Conservation (phyloP, 345 rosid genomes). For the Excoecaria agallocha region DNA sequence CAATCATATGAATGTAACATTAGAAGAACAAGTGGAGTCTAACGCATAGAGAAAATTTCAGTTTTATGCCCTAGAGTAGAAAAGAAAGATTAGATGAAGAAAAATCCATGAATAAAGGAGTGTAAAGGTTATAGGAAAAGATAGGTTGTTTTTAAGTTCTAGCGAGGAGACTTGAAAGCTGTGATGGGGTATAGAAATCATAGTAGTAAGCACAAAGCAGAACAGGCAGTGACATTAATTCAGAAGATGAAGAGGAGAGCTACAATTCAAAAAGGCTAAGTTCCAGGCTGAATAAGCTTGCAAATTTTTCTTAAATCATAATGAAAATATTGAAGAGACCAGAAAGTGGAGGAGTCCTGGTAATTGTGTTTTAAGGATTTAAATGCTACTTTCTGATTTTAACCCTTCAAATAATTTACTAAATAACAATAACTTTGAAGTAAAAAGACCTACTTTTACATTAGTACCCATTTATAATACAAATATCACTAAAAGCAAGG, state of each 20-base stretch:
- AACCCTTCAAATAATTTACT: background rate
- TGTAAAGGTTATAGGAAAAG: background rate
- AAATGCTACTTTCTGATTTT: background rate
- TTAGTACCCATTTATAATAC: no score
- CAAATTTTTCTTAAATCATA: background rate
- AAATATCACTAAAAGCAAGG: no score
- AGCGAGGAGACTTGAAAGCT: background rate
- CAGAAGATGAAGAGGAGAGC: background rate
- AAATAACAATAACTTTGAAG: background rate
- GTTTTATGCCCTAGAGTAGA: background rate
- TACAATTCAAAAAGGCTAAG: background rate
- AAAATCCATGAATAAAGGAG: background rate
- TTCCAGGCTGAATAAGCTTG: background rate
- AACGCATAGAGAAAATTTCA: background rate
- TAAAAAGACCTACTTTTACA: background rate
- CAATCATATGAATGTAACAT: background rate
- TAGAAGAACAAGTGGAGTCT: background rate
- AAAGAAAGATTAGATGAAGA: background rate
- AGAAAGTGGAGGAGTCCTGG: background rate
- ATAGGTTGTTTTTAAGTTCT: background rate
- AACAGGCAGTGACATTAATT: background rate
- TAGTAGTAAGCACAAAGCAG: background rate
- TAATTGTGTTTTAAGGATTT: background rate
- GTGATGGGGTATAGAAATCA: background rate
- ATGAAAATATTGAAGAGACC: background rate